Evolutionary conservation across 169 alveolate species (phyloP).

Genomic region (Plasmodium relictum): DNA sequence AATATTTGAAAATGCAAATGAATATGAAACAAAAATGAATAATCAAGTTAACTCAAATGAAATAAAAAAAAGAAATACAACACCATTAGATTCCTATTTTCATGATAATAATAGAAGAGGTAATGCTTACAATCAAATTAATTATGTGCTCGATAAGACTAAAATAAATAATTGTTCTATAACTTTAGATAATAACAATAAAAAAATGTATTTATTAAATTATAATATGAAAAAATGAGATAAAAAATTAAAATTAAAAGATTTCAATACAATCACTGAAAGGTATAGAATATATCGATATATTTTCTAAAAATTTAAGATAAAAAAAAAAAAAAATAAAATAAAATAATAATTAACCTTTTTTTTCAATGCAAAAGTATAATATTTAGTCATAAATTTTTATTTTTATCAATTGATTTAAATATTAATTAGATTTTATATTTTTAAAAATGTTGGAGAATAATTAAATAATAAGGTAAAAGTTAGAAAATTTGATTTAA

Average conservation of each 20-base stretch:
- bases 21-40: constrained; percentile 10
- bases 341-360: background rate
- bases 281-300: no score
- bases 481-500: no score
- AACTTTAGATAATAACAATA: background rate
- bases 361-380: no score
- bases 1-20: background rate
- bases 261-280: background rate
- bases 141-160: background rate
- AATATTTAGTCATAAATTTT: no score
- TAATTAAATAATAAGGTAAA: no score
- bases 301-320: background rate
- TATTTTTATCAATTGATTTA: no score
- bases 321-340: background rate
- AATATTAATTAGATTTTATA: no score
- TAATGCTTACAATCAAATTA: background rate
- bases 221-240: background rate
- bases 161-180: background rate
- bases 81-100: constrained; percentile 5
- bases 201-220: background rate
- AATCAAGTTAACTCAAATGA: background rate
- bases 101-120: background rate
- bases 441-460: no score
- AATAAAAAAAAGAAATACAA: background rate
- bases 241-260: background rate